Base-by-base conservation (phyloP, 306 rosid species). In the Prunus padus region DNA sequence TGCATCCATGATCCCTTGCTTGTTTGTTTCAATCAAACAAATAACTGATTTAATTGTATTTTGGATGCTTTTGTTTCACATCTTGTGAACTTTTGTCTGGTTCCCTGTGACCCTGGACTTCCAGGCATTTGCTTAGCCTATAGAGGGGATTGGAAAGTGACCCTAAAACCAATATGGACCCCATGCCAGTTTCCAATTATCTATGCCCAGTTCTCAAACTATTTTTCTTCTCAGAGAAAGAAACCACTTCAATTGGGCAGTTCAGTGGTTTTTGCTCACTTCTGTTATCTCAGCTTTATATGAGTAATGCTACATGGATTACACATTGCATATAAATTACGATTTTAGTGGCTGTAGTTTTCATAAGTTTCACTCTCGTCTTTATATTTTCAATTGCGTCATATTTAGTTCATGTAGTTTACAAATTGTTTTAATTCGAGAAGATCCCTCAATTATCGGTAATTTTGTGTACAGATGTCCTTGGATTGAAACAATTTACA, bases 51-150 rank as follows among this genome's bases (percentile, higher is more conserved):
- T 72, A 70, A 80, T 57, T 65, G 44, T 18, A 46, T 80, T 87
- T 87, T 74, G 93, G 81, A 83, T 75, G 82, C 55, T 72, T 72
- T 79, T 73, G 68, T 23, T 82, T 62, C 65, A 37, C 82, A 71
- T 84, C 92, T 74, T 76, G 93, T 87, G 91, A 91, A 25, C 61
- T 74, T 60, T 75, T 55, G 19, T 45, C 79, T 76, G 44, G 4
- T 23, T 67, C 47, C 62, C 77, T 9, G 7, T 51, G 75, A 55
- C 74, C 69, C 19, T 46, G 69, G 25, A 47, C 10, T 26, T 26
- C 40, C 4, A 10, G 56, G 59, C 11, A 20, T 51, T 60, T 45
- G 2, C 55, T 31, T 19, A 16, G 52, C 44, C 18, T 7, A 30
- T 15, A 15, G 4, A 45, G 14, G 46, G 64, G 12, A 11, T 14